phyloP scores from a whole-genome alignment of 1,139 yeast genomes.

The Waltiozyma sp. region DNA sequence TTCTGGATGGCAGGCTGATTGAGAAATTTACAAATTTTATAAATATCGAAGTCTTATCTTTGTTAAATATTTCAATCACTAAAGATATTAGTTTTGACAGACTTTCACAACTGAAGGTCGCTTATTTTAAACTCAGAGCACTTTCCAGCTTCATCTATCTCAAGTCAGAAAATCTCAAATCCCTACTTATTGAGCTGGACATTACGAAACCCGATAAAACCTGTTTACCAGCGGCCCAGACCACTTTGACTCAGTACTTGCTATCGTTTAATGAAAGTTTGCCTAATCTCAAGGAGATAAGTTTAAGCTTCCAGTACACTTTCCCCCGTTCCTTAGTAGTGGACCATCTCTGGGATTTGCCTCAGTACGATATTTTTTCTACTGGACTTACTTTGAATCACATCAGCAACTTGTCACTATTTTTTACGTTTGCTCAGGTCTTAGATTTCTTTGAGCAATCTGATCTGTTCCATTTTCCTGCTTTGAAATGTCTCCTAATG shows the following conservation, averaged over 20 bases:
- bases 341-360: background rate
- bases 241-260: background rate
- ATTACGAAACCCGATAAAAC: background rate
- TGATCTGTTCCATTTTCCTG: background rate
- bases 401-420: background rate
- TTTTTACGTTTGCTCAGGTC: background rate
- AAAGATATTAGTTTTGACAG: background rate
- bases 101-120: background rate
- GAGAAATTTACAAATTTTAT: background rate
- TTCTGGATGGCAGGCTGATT: background rate
- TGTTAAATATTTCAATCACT: background rate
- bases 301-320: background rate
- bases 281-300: background rate
- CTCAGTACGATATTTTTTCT: background rate
- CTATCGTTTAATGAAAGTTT: background rate
- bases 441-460: background rate
- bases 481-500: background rate
- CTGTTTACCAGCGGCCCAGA: background rate
- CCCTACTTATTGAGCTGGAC: background rate
- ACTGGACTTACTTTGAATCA: background rate
- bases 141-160: background rate
- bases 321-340: background rate
- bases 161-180: background rate
- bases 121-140: background rate
- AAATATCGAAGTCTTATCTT: background rate